Evolutionary conservation across 2,329 filamentous ascomycete genomes (phyloP), one percentile per base, ranked within the genome.

Genomic region (Thielaviopsis euricoi): DNA sequence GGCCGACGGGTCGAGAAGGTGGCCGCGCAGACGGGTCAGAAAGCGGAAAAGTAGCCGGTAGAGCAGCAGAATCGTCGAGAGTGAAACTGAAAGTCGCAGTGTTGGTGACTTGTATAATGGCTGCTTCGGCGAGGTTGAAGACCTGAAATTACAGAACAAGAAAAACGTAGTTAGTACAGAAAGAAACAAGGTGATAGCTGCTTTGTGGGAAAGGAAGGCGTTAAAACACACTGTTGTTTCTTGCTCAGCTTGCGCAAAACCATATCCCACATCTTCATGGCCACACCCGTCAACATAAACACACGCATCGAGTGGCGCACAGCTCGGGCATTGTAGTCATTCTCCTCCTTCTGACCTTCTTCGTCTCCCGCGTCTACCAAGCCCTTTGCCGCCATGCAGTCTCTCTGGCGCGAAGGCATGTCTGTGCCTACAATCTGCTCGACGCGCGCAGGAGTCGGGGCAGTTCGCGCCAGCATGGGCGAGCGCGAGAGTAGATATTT

Each of bases 11-110:
- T 86, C 83, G 49, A 94, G 81, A 3, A 98, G 76, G 62, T 89
- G 88, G 1, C 79, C 76, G 53, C 91, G 84, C 50, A 97, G 74
- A 26, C 88, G 81, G 25, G 80, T 80, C 65, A 97, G 87, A 75
- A 97, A 95, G 60, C 91, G 87, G 71, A 91, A 89, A 25, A 97
- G 81, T 0, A 95, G 76, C 29, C 93, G 83, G 69, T 98, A 93
- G 61, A 95, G 81, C 50, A 97, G 81, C 21, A 97, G 78, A 62
- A 96, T 89, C 2, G 87, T 79, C 17, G 89, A 90, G 15, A 96
- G 77, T 0, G 89, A 93, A 9, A 90, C 74, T 0, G 89, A 91
- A 10, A 95, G 76, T 58, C 89, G 81, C 55, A 93, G 74, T 23
- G 86, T 85, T 0, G 83, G 76, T 0, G 84, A 88, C 61, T 78